Percentiles rank a stretch among this genome's conserved stretches.
These are phyloP conservation scores for Platanthera guangdongensis DNA, from an alignment of 106 monocot genomes.

Conservation along the genomic window DNA sequence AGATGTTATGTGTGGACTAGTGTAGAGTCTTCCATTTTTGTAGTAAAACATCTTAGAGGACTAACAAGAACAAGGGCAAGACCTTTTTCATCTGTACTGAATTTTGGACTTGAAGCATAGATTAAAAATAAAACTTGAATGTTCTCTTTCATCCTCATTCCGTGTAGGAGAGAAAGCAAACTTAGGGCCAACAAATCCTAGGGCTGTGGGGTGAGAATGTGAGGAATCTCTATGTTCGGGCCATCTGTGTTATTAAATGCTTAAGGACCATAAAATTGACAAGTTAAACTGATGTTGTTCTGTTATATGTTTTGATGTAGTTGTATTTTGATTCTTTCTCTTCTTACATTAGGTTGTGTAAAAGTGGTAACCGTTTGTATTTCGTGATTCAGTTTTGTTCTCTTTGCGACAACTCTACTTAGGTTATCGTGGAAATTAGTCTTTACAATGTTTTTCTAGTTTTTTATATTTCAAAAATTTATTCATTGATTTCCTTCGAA, in stretches of 20 bases:
- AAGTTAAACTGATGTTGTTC: background rate
- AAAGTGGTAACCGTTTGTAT: background rate
- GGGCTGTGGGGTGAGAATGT: too few relatives aligned
- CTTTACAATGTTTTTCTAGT: background rate
- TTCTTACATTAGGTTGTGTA: background rate
- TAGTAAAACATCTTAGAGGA: too few relatives aligned
- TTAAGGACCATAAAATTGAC: background rate
- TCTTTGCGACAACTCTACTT: background rate
- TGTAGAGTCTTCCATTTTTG: too few relatives aligned
- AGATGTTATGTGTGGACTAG: too few relatives aligned
- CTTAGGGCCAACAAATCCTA: too few relatives aligned
- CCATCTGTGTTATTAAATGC: background rate
- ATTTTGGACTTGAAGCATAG: too few relatives aligned
- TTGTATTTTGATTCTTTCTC: background rate
- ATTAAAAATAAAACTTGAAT: too few relatives aligned
- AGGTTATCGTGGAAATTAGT: background rate
- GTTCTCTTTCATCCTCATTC: too few relatives aligned
- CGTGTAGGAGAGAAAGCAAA: too few relatives aligned
- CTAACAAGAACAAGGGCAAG: too few relatives aligned
- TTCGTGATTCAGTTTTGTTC: background rate
- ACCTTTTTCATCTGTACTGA: too few relatives aligned
- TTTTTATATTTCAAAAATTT: background rate
- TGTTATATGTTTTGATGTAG: background rate
- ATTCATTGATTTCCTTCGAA: background rate
- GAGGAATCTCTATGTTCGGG: too few relatives aligned